Base-by-base conservation (phyloP, 331 rosid genomes). In the Ulmus americana region DNA sequence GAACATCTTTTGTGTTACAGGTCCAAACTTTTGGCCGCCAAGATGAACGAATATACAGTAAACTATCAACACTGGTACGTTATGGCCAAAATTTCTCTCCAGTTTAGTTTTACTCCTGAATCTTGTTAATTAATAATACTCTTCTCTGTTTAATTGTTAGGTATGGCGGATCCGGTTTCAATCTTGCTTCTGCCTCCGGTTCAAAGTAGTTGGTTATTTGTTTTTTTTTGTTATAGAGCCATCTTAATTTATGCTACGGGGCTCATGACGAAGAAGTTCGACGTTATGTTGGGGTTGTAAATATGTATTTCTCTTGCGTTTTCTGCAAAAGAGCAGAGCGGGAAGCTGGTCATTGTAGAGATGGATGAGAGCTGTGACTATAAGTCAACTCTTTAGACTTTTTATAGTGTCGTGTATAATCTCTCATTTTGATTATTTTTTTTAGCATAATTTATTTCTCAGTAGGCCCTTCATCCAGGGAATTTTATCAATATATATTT, bases 21-120 rank as follows among this genome's bases (percentile, higher is more conserved):
- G 95, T 71, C 84, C 88, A 44, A 63, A 82, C 83, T 86, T 45
- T 82, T 92, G 96, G 96, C 82, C 63, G 77, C 97, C 96, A 49
- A 79, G 94, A 70, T 86, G 85, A 88, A 59, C 59, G 53, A 65
- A 67, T 65, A 58, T 67, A 67, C 66, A 59, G 58, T 63, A 60
- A 61, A 49, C 55, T 70, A 10, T 63, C 6, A 57, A 63, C 7
- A 58, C 60, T 20, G 86, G 88, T 78, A 78, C 66, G 47, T 43
- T 48, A 64, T 49, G 16, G 38, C n/a, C 52, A 55, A 28, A 72
- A 10, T 9, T 45, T 65, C 40, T 39, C 22, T 44, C 44, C 4
- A 14, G n/a, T 4, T 54, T 44, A 10, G 6, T 42, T 39, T 4
- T 22, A 6, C 16, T 22, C 22, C 52, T 2, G 35, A 3, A 28